Conservation (phyloP, 208 protist genomes). For the Angomonas deanei region DNA sequence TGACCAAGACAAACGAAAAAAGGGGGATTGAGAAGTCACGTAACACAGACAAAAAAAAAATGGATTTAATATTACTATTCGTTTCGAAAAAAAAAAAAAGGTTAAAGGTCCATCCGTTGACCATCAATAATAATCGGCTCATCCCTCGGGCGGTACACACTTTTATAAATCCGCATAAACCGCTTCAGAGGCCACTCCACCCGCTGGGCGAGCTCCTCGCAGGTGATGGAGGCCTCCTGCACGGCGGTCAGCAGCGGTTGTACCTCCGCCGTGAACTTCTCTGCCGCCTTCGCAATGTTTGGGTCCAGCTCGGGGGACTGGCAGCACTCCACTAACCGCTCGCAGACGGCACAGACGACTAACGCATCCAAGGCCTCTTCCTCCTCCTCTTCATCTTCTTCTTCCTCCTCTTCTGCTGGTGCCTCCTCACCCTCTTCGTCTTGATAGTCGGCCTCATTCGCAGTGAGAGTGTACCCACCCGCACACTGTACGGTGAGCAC, state of each 20-base stretch:
- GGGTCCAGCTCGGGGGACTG: slow-evolving; percentile 53
- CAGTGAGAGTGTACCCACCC: slow-evolving; percentile 58
- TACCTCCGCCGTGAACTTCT: slow-evolving; percentile 25
- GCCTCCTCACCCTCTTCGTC: slow-evolving; percentile 30
- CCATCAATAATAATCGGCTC: slow-evolving; percentile 71
- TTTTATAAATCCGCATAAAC: slow-evolving; percentile 40
- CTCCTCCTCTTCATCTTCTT: slow-evolving; percentile 59
- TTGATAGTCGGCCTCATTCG: slow-evolving; percentile 45
- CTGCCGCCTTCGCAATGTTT: slow-evolving; percentile 28
- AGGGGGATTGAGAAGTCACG: background rate
- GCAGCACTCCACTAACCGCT: slow-evolving; percentile 72
- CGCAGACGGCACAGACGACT: slow-evolving; percentile 51
- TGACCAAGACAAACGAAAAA: background rate
- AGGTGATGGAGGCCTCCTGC: slow-evolving; percentile 11
- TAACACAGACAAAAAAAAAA: slow-evolving; percentile 11
- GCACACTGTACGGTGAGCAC: slow-evolving; percentile 45
- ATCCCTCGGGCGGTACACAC: slow-evolving; percentile 53
- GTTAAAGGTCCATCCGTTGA: slow-evolving; percentile 71
- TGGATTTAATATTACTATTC: background rate
- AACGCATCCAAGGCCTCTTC: slow-evolving; percentile 64
- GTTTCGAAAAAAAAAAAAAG: too few species aligned
- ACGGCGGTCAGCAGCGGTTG: slow-evolving; percentile 38
- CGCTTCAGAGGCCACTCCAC: slow-evolving; percentile 38
- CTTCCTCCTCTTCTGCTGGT: slow-evolving; percentile 45
- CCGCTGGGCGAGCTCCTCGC: slow-evolving; percentile 24